Percentiles rank a stretch among this genome's conserved stretches.
These are phyloP conservation scores for Penicillium sp. DNA, from an alignment of 2,329 filamentous ascomycete species.

Conservation along the genomic window DNA sequence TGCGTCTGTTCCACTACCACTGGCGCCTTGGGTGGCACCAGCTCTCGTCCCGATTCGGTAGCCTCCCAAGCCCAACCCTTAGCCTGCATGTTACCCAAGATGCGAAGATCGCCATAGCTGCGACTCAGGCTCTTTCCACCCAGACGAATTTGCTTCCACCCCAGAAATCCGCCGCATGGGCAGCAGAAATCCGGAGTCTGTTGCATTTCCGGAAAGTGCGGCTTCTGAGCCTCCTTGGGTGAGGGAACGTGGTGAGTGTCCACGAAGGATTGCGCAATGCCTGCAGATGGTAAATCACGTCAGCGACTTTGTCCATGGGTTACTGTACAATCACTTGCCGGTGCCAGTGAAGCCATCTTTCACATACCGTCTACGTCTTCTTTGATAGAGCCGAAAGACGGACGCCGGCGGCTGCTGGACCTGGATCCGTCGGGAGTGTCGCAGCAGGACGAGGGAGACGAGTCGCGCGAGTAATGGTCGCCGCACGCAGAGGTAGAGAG, in stretches of 20 bases:
- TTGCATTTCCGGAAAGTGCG: slow-evolving; percentile 38
- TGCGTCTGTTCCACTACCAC: slow-evolving; percentile 27
- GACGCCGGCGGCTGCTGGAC: slow-evolving; percentile 45
- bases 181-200: slow-evolving; percentile 50
- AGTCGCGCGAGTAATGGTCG: slow-evolving; percentile 35
- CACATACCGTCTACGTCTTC: slow-evolving; percentile 48
- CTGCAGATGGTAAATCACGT: slow-evolving; percentile 27
- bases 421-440: slow-evolving; percentile 43
- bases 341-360: not conserved
- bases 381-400: slow-evolving; percentile 50
- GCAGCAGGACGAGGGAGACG: slow-evolving; percentile 40
- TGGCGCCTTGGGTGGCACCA: slow-evolving; percentile 22
- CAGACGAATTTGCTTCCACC: slow-evolving; percentile 51
- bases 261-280: slow-evolving; percentile 50
- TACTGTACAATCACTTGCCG: not conserved
- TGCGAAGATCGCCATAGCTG: slow-evolving; percentile 49
- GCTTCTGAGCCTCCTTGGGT: slow-evolving; percentile 31
- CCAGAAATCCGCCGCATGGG: slow-evolving; percentile 50
- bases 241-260: slow-evolving; percentile 42
- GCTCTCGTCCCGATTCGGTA: slow-evolving; percentile 26
- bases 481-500: slow-evolving; percentile 28
- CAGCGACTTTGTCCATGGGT: slow-evolving; percentile 8
- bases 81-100: slow-evolving; percentile 39
- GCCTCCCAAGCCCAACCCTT: slow-evolving; percentile 50
- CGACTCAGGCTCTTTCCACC: slow-evolving; percentile 49